phyloP scores from a whole-genome alignment of 2,329 filamentous ascomycete genomes.

The Sarocladium brachiariae region DNA sequence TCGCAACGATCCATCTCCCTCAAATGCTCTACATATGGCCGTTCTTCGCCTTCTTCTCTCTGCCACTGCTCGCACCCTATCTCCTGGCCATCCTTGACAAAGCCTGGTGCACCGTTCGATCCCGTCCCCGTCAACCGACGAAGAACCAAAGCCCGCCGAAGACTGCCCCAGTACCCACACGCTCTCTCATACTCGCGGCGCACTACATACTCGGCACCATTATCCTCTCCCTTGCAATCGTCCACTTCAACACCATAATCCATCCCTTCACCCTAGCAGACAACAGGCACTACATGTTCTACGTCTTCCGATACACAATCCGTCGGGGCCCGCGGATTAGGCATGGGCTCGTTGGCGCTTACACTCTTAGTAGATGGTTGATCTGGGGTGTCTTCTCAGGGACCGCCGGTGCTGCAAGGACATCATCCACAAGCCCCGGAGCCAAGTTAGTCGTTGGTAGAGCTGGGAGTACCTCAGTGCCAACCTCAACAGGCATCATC shows the following conservation, averaged over 20 bases:
- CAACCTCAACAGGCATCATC: slow-evolving; percentile 47
- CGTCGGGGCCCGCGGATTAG: slow-evolving; percentile 56
- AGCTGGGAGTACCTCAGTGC: slow-evolving; percentile 16
- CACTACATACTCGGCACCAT: slow-evolving; percentile 30
- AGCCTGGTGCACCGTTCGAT: neutral
- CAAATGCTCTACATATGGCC: slow-evolving; percentile 97
- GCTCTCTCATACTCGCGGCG: slow-evolving; percentile 23
- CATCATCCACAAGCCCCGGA: too few relatives aligned
- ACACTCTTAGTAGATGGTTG: slow-evolving; percentile 63
- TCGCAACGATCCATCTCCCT: slow-evolving; percentile 78
- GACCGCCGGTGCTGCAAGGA: slow-evolving; percentile 14
- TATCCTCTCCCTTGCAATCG: slow-evolving; percentile 35
- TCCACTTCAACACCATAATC: slow-evolving; percentile 83
- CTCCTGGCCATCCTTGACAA: slow-evolving; percentile 29
- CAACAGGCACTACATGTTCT: slow-evolving; percentile 96
- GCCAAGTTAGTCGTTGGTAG: neutral
- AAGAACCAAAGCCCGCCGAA: neutral
- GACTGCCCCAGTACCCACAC: neutral
- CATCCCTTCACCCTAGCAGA: slow-evolving; percentile 95
- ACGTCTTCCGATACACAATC: slow-evolving; percentile 82
- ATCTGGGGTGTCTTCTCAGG: slow-evolving; percentile 58
- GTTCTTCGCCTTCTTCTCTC: slow-evolving; percentile 82
- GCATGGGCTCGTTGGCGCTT: slow-evolving; percentile 62
- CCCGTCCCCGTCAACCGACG: neutral
- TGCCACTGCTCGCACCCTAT: slow-evolving; percentile 61